Evolutionary conservation across 805 yeast genomes (phyloP).

Genomic region (Yarrowia sp.): DNA sequence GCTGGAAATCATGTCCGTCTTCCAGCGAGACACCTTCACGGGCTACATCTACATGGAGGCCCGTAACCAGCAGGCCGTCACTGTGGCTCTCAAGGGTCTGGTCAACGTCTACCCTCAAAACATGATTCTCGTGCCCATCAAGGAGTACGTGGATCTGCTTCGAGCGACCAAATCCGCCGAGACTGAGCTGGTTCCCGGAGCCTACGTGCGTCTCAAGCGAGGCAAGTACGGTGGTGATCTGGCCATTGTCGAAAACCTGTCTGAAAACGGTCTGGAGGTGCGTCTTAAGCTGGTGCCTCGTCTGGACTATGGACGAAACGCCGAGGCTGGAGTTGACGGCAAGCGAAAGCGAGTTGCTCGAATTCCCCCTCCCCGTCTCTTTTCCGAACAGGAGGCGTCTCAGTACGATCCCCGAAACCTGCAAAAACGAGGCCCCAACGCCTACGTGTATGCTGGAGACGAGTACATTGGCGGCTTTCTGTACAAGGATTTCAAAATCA

Average conservation of each 20-base stretch:
- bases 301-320: conserved; percentile 74
- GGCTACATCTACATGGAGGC: conserved; percentile 96
- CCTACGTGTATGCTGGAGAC: conserved; percentile 76
- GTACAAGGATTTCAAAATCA: conserved; percentile 80
- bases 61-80: conserved; percentile 86
- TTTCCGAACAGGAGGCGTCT: conserved; percentile 84
- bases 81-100: conserved; percentile 81
- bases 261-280: conserved; percentile 95
- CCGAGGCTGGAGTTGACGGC: conserved; percentile 47
- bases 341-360: conserved; percentile 49
- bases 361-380: conserved; percentile 80
- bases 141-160: conserved; percentile 88
- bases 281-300: conserved; percentile 90
- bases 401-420: conserved; percentile 75
- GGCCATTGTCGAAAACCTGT: conserved; percentile 87
- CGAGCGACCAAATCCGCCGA: conserved; percentile 88
- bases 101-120: conserved; percentile 76
- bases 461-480: conserved; percentile 88
- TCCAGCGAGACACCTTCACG: conserved; percentile 88
- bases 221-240: conserved; percentile 92
- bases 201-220: conserved; percentile 83
- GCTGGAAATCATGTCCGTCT: conserved; percentile 82
- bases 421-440: conserved; percentile 52
- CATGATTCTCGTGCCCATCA: conserved; percentile 87
- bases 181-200: conserved; percentile 84